Evolutionary conservation across 176 grass and related monocot genomes (phyloP).

Genomic region (Oropetium thomaeum): DNA sequence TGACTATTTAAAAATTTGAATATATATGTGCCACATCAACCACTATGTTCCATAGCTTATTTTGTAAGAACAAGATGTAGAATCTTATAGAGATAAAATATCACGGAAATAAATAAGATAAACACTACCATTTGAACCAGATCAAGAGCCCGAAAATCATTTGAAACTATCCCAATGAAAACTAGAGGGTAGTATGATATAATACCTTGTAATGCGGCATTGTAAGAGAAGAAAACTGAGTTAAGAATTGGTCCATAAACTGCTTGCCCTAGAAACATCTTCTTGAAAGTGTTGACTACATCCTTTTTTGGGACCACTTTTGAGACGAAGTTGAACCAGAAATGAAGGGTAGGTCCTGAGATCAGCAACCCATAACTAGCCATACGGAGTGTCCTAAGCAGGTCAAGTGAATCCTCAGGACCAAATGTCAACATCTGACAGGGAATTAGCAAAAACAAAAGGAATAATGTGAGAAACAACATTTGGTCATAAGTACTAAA

Average conservation of each 20-base stretch:
- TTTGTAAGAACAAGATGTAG: not conserved
- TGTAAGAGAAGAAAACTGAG: constrained; percentile 86
- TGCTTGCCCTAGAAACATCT: constrained; percentile 90
- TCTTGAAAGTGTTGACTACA: constrained; percentile 81
- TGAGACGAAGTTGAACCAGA: constrained; percentile 95
- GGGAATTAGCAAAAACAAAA: constrained; percentile 31
- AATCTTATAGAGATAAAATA: not conserved
- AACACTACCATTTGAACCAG: too few relatives aligned
- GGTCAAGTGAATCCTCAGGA: constrained; percentile 51
- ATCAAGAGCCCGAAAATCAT: not conserved
- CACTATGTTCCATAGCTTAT: not conserved
- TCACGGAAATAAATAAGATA: not conserved
- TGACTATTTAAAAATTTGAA: not conserved
- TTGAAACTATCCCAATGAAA: constrained; percentile 14
- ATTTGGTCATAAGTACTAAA: not conserved
- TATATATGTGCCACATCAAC: not conserved
- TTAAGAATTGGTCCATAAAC: constrained; percentile 92
- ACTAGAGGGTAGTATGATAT: not conserved
- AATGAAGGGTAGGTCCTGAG: constrained; percentile 77
- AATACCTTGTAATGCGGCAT: constrained; percentile 92
- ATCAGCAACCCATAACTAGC: constrained; percentile 75
- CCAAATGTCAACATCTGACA: constrained; percentile 66
- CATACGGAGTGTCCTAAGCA: constrained; percentile 78
- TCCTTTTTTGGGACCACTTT: constrained; percentile 80
- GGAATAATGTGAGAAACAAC: constrained; percentile 21